phyloP scores from a whole-genome alignment of 768 basidiomycete species.

The Termitomyces bulborhizus region DNA sequence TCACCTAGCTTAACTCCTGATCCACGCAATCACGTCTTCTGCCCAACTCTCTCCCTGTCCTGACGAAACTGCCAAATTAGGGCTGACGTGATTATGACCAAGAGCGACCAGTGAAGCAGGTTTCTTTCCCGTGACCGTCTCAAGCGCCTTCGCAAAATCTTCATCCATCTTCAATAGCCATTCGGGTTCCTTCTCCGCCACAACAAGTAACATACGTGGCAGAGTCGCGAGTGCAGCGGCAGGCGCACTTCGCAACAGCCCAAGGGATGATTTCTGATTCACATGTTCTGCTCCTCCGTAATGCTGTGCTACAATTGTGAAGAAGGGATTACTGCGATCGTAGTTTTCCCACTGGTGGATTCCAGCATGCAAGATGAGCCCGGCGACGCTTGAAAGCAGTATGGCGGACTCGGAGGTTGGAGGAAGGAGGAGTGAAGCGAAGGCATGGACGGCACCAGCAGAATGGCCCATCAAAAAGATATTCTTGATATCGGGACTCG shows the following conservation, averaged over 20 bases:
- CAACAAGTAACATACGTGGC: constrained; percentile 42
- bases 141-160: constrained; percentile 33
- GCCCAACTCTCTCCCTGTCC: constrained; percentile 64
- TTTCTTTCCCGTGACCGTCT: constrained; percentile 23
- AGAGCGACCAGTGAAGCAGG: constrained; percentile 31
- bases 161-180: constrained; percentile 30
- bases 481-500: constrained; percentile 31
- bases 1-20: constrained; percentile 6
- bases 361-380: constrained; percentile 40
- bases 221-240: constrained; percentile 28
- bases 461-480: constrained; percentile 57
- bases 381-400: constrained; percentile 32
- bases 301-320: constrained; percentile 26
- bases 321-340: constrained; percentile 18
- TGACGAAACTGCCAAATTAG: constrained; percentile 39
- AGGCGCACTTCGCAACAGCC: constrained; percentile 31
- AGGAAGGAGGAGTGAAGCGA: constrained; percentile 36
- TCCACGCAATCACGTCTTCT: constrained; percentile 37
- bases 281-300: constrained; percentile 32
- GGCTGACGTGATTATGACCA: constrained; percentile 63
- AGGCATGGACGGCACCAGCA: constrained; percentile 48
- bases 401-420: constrained; percentile 22
- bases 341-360: constrained; percentile 31
- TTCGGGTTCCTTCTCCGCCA: constrained; percentile 49
- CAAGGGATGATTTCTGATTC: constrained; percentile 31